Percentiles rank a stretch among this genome's conserved stretches.
These are phyloP conservation scores for Nothophytophthora sp. DNA, from an alignment of 352 stramenopile species.

Conservation along the genomic window DNA sequence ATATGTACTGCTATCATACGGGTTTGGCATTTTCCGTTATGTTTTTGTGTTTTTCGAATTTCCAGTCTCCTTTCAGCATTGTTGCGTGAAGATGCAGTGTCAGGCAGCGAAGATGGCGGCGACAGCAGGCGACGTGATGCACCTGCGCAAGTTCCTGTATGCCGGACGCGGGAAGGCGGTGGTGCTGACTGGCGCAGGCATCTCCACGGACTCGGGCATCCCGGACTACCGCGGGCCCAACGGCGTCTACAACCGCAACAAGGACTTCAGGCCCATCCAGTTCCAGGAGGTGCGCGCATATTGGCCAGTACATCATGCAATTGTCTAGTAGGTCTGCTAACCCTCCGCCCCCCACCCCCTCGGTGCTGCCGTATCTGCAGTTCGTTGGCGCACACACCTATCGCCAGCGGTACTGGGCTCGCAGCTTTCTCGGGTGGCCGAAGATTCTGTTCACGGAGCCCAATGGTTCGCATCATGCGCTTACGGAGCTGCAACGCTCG, in stretches of 20 bases:
- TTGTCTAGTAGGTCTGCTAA: neutral
- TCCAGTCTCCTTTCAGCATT: no score
- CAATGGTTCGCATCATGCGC: slow-evolving; percentile 90
- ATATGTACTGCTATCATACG: no score
- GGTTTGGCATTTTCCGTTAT: no score
- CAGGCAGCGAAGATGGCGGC: slow-evolving; percentile 11
- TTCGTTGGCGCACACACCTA: slow-evolving; percentile 72
- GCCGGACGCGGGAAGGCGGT: slow-evolving; percentile 46
- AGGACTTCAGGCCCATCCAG: slow-evolving; percentile 95
- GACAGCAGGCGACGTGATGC: slow-evolving; percentile 25
- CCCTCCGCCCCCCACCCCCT: no score
- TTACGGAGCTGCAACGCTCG: slow-evolving; percentile 78
- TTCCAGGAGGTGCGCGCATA: slow-evolving; percentile 92
- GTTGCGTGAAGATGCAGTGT: slow-evolving; percentile 4
- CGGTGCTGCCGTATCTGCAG: no score
- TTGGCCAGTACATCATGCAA: neutral
- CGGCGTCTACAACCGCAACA: slow-evolving; percentile 94
- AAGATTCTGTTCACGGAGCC: slow-evolving; percentile 79
- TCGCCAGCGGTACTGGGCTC: slow-evolving; percentile 93
- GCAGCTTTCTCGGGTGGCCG: slow-evolving; percentile 88
- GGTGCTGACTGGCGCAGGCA: slow-evolving; percentile 94
- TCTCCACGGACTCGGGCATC: slow-evolving; percentile 97
- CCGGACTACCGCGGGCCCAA: slow-evolving; percentile 96
- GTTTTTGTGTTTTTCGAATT: no score
- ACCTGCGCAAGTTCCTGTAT: slow-evolving; percentile 62